phyloP scores from a whole-genome alignment of 441 rosid genomes.

The Mallotus japonicus region DNA sequence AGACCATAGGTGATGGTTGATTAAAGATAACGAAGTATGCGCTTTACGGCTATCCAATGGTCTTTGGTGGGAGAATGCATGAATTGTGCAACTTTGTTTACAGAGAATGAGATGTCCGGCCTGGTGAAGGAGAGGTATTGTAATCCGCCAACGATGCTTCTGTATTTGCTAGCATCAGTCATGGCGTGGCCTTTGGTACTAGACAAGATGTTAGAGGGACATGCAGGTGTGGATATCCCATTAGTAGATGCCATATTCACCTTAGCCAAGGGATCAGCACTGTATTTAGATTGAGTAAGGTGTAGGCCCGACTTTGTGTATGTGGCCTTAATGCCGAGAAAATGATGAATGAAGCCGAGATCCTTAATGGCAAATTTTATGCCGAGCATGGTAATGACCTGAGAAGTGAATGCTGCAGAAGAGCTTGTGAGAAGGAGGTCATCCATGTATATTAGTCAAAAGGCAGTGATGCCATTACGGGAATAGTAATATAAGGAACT shows the following conservation, averaged over 20 bases:
- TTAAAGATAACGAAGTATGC: not conserved
- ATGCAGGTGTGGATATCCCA: not conserved
- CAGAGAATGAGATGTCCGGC: not conserved
- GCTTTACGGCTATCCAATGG: not conserved
- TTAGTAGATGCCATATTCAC: not conserved
- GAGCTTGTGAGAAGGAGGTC: not conserved
- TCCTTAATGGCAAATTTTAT: not conserved
- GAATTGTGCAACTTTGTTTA: not conserved
- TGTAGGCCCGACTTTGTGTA: rapidly evolving
- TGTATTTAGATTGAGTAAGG: not conserved
- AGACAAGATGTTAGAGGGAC: not conserved
- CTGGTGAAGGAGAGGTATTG: not conserved
- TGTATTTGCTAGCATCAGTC: not conserved
- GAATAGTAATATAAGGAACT: not conserved
- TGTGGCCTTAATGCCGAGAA: not conserved
- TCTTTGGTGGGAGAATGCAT: not conserved
- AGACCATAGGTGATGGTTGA: not conserved
- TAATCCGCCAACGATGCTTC: not conserved
- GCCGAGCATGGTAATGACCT: not conserved
- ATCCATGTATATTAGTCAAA: not conserved
- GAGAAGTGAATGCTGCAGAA: not conserved
- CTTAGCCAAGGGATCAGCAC: not conserved
- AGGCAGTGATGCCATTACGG: not conserved
- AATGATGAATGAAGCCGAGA: not conserved
- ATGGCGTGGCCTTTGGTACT: not conserved